phyloP scores from a whole-genome alignment of 1,139 yeast genomes.

The Lodderomyces orthopsilosis region DNA sequence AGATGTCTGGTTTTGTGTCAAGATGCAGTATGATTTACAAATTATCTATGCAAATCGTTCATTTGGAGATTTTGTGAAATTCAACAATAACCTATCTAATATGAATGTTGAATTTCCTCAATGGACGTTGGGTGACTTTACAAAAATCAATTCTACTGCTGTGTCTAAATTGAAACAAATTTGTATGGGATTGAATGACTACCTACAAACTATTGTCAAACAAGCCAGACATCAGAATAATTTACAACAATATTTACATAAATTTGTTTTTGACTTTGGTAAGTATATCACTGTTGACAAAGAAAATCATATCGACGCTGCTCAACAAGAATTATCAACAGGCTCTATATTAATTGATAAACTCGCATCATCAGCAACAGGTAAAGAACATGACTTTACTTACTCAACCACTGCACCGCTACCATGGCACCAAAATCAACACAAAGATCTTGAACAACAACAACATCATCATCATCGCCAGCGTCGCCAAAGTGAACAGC shows the following conservation, averaged over 20 bases:
- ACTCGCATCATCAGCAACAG: background rate
- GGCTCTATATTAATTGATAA: slow-evolving; percentile 20
- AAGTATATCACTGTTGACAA: slow-evolving; percentile 8
- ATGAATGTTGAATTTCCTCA: background rate
- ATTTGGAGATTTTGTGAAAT: background rate
- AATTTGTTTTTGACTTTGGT: slow-evolving; percentile 16
- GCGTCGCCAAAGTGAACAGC: background rate
- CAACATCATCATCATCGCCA: no score
- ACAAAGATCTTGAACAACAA: background rate
- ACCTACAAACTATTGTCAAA: slow-evolving; percentile 18
- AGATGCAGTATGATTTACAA: slow-evolving; percentile 15
- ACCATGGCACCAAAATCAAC: slow-evolving; percentile 14
- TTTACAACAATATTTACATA: slow-evolving; percentile 14
- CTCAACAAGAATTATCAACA: slow-evolving; percentile 19
- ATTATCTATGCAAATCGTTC: background rate
- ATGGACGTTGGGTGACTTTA: background rate
- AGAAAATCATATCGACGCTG: slow-evolving; percentile 6
- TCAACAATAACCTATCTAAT: background rate
- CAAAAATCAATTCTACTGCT: slow-evolving; percentile 1
- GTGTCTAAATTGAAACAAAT: slow-evolving; percentile 19
- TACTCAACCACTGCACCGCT: slow-evolving; percentile 30
- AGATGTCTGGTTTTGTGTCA: slow-evolving; percentile 35
- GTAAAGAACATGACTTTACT: slow-evolving; percentile 9
- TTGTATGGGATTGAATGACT: slow-evolving; percentile 34
- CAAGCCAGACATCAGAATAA: background rate